Base-by-base conservation (phyloP, 2,329 filamentous ascomycete species). In the Cladosporium sp. region DNA sequence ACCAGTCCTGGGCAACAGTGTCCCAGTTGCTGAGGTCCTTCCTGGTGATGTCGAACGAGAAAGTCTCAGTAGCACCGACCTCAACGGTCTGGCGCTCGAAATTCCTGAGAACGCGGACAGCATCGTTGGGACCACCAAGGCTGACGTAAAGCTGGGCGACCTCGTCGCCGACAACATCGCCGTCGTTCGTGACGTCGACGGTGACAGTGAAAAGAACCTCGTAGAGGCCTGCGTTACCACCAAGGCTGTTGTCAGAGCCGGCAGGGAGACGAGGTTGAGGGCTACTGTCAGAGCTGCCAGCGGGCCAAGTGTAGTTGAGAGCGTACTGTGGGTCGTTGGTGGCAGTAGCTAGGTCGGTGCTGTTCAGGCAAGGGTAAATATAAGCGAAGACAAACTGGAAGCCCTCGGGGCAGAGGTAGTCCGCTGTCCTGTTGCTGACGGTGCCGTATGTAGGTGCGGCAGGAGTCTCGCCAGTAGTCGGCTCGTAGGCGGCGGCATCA, bases 1-100 rank as follows among this genome's bases (percentile, higher is more conserved):
- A 72, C 93, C 94, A 98, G 82, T 97, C 89, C 83, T 97, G 93
- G n/a, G 80, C 77, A 1, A 75, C 83, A 0, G 86, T 81, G 71
- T 97, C 92, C 93, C 94, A 97, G 81, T 93, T 95, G 76, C 90
- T 92, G 65, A 97, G 71, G 74, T 97, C 94, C 65, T 92, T 88
- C 47, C 93, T 86, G 6, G 88, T 93, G 65, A 97, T 79, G 18
- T 88, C 85, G 0, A 87, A 88, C 0, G 78, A 83, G 81, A 95
- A 96, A 1, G 83, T 86, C 3, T 81, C 83, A 61, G 84, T 87
- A 77, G 87, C 77, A n/a, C 92, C 92, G 0, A 92, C 85, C 4
- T 85, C 82, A 69, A 97, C 88, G 59, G 83, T 84, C 66, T 97
- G 78, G 57, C 92, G 87, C 66, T 96, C 91, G 74, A 97, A 98